A percentile compares a stretch with the other conserved stretches of the same genome.
phyloP scores from a whole-genome alignment of 306 rosid species.

The Elaeagnus macrophylla region DNA sequence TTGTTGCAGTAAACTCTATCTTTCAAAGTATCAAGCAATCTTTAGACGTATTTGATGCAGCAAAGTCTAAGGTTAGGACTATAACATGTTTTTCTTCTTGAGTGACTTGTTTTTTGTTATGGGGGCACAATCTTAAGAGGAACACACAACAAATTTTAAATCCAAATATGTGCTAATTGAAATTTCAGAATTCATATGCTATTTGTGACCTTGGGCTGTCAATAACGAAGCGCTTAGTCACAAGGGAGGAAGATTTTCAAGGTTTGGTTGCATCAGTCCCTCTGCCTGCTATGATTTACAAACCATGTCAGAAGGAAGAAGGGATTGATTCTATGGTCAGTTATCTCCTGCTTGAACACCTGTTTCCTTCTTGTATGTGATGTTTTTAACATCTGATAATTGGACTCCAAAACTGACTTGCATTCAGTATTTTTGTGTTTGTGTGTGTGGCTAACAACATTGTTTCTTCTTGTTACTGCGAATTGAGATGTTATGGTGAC shows the following conservation, averaged over 20 bases:
- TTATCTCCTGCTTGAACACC: neutral
- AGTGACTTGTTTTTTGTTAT: conserved; percentile 1
- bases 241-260: conserved; percentile 56
- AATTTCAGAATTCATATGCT: conserved; percentile 75
- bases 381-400: neutral
- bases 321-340: conserved; percentile 66
- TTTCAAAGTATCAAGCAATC: conserved; percentile 66
- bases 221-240: conserved; percentile 52
- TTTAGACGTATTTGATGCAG: conserved; percentile 63
- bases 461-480: neutral
- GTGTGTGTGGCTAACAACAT: neutral
- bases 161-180: conserved; percentile 27
- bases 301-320: conserved; percentile 57
- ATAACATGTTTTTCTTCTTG: conserved; percentile 7
- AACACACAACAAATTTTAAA: neutral
- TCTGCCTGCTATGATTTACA: conserved; percentile 69
- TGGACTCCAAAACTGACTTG: neutral
- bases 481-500: neutral
- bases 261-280: conserved; percentile 41
- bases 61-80: conserved; percentile 69
- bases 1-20: conserved; percentile 47
- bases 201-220: conserved; percentile 88
- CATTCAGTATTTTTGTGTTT: neutral
- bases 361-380: neutral
- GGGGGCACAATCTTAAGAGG: neutral